Base-by-base conservation (phyloP, 768 basidiomycete species). In the Candolleomyces eurysporus region DNA sequence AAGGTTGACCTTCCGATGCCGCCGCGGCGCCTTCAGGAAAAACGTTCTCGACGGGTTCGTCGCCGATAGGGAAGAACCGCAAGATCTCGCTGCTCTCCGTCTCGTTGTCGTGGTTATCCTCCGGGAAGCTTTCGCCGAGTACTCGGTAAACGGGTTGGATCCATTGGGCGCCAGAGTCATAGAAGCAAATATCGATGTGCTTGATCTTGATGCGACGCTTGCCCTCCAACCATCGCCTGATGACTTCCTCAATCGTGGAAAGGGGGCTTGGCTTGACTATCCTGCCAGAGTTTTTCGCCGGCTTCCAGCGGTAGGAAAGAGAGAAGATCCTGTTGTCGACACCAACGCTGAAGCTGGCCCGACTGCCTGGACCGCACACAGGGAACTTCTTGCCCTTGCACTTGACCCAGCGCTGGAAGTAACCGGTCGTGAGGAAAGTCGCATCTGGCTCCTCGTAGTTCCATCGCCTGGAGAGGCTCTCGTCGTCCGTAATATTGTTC, bases 101-200 rank as follows among this genome's bases (percentile, higher is more conserved):
- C 22, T 3, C 13, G 11, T 52, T 52, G 26, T 26, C 26, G 26
- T 26, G 26, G 32, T 36, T 19, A 2, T 7, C 53, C 13, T 13
- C 17, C 16, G 17, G 17, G 11, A 14, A 42, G 16, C 32, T 14
- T 22, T 55, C 39, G 17, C 11, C 49, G 22, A 51, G 53, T 21
- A 58, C 58, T 5, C 57, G 61, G 49, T 58, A 58, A 4, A 62
- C 57, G 21, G 61, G 61, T 39, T 62, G 61, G n/a, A 62, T 52
- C 42, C 45, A 58, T 8, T 21, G 7, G 7, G 2, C 8, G 16
- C 49, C 57, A n/a, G 49, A 52, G 42, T 62, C 61, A 51, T 62
- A 62, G 45, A 53, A 62, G 46, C 61, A 62, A 19, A 51, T 49
- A 4, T 62, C 57, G 46, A 62, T 40, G 19, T 51, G 26, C 10